A percentile compares a stretch with the other conserved stretches of the same genome.
Conservation (phyloP, 208 protist genomes). For the Zelonia costaricensis region DNA sequence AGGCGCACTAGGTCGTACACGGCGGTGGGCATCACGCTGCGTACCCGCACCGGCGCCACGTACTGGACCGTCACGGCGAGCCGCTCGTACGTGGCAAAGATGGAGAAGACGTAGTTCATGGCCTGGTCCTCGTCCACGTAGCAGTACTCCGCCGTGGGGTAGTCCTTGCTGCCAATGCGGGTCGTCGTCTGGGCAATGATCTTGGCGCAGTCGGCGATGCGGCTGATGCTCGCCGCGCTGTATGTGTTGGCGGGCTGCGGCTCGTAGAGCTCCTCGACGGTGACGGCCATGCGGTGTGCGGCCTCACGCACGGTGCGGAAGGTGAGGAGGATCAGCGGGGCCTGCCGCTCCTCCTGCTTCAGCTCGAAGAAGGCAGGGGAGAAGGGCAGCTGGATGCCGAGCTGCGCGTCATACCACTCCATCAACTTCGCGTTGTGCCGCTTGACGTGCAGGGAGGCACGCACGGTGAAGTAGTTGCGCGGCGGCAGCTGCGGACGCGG, state of each 20-base stretch:
- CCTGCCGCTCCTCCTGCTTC: slow-evolving; percentile 77
- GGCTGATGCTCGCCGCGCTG: slow-evolving; percentile 57
- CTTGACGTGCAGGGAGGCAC: slow-evolving; percentile 69
- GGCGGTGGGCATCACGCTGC: slow-evolving; percentile 61
- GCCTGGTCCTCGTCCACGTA: slow-evolving; percentile 59
- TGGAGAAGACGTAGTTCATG: slow-evolving; percentile 64
- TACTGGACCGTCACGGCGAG: slow-evolving; percentile 86
- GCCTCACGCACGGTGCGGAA: slow-evolving; percentile 66
- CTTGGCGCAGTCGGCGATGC: slow-evolving; percentile 63
- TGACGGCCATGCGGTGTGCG: slow-evolving; percentile 64
- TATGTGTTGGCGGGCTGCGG: slow-evolving; percentile 51
- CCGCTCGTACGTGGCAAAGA: slow-evolving; percentile 64
- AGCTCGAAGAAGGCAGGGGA: slow-evolving; percentile 76
- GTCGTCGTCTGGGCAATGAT: slow-evolving; percentile 47
- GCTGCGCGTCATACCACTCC: slow-evolving; percentile 78
- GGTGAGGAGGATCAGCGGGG: slow-evolving; percentile 71
- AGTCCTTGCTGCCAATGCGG: slow-evolving; percentile 60
- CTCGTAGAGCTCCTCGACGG: slow-evolving; percentile 60
- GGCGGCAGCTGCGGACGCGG: slow-evolving; percentile 25
- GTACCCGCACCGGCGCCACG: slow-evolving; percentile 57
- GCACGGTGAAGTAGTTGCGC: slow-evolving; percentile 59
- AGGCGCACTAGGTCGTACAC: slow-evolving; percentile 77
- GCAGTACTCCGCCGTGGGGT: slow-evolving; percentile 79
- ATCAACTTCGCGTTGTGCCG: slow-evolving; percentile 60
- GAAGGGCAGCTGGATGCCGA: slow-evolving; percentile 72